A percentile compares a stretch with the other conserved stretches of the same genome.
Evolutionary conservation across 441 rosid genomes (phyloP).

Genomic region (Populus hybrid): DNA sequence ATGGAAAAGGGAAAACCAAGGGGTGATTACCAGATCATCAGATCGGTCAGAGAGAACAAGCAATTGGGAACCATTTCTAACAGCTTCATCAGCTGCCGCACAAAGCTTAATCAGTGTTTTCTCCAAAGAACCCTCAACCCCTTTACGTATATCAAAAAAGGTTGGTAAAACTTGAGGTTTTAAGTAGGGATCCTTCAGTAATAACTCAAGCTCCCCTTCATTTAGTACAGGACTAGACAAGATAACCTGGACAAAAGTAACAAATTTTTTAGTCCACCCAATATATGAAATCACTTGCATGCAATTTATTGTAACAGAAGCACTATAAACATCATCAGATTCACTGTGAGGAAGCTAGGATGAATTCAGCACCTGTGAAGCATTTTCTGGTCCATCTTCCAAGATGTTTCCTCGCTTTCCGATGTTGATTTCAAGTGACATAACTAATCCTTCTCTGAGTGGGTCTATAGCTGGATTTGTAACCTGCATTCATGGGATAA

Average conservation of each 20-base stretch:
- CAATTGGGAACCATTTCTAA: slow-evolving; percentile 92
- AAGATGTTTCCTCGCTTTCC: slow-evolving; percentile 95
- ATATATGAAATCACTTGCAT: slow-evolving; percentile 18
- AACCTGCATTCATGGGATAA: slow-evolving; percentile 48
- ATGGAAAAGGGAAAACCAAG: not conserved
- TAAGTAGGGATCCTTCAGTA: slow-evolving; percentile 67
- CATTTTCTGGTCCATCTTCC: slow-evolving; percentile 96
- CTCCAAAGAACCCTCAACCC: slow-evolving; percentile 87
- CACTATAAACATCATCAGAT: slow-evolving; percentile 10
- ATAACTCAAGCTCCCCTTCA: slow-evolving; percentile 86
- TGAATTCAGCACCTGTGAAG: slow-evolving; percentile 63
- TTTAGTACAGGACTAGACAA: slow-evolving; percentile 86
- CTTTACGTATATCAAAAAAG: slow-evolving; percentile 90
- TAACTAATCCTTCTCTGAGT: too few species aligned
- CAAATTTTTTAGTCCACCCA: slow-evolving; percentile 10
- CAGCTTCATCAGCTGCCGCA: slow-evolving; percentile 99
- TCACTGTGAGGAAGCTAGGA: slow-evolving; percentile 11
- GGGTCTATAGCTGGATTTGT: slow-evolving; percentile 99
- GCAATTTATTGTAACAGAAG: slow-evolving; percentile 11
- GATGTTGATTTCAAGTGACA: slow-evolving; percentile 96
- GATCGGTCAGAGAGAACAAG: slow-evolving; percentile 91
- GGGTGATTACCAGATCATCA: slow-evolving; percentile 60
- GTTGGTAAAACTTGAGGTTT: slow-evolving; percentile 67
- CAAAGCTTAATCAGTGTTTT: slow-evolving; percentile 67
- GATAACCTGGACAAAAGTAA: slow-evolving; percentile 54